Percentiles rank a stretch among this genome's conserved stretches.
Conservation (phyloP, 495 filamentous ascomycete species). For the Cercophora samala region DNA sequence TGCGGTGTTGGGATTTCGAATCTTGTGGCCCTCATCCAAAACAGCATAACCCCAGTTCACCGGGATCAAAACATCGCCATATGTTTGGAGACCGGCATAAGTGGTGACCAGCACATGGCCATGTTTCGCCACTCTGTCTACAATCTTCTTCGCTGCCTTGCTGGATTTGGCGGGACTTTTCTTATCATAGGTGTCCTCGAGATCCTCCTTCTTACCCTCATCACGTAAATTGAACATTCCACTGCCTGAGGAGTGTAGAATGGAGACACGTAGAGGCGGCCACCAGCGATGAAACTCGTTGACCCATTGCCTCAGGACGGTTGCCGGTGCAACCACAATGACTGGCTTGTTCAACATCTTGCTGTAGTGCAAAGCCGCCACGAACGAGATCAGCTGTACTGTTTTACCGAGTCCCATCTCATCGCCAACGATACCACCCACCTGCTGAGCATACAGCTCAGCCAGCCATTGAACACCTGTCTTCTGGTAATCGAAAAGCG, state of each 20-base stretch:
- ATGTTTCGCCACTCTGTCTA: constrained; percentile 75
- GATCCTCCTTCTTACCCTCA: constrained; percentile 70
- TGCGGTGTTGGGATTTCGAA: constrained; percentile 87
- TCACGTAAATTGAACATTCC: constrained; percentile 82
- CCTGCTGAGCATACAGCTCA: constrained; percentile 81
- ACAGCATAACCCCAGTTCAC: constrained; percentile 91
- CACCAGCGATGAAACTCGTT: constrained; percentile 98
- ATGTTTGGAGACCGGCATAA: constrained; percentile 87
- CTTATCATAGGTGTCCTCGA: constrained; percentile 47
- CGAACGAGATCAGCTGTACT: constrained; percentile 84
- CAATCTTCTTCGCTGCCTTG: constrained; percentile 70
- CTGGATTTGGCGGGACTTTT: constrained; percentile 41
- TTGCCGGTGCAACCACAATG: constrained; percentile 88
- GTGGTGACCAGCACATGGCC: constrained; percentile 94
- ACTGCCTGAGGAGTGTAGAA: constrained; percentile 90
- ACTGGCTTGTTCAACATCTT: constrained; percentile 76
- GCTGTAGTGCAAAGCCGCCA: constrained; percentile 88
- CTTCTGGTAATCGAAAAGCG: constrained; percentile 92
- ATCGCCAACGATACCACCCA: constrained; percentile 92
- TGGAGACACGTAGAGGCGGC: constrained; percentile 90
- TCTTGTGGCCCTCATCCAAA: constrained; percentile 96
- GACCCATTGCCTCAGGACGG: constrained; percentile 94
- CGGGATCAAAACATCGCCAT: constrained; percentile 71
- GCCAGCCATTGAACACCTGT: constrained; percentile 96
- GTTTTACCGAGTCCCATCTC: constrained; percentile 99